A percentile compares a stretch with the other conserved stretches of the same genome.
These are phyloP conservation scores for Sarocladium kiliense DNA, from an alignment of 2,329 filamentous ascomycete genomes.

Conservation along the genomic window DNA sequence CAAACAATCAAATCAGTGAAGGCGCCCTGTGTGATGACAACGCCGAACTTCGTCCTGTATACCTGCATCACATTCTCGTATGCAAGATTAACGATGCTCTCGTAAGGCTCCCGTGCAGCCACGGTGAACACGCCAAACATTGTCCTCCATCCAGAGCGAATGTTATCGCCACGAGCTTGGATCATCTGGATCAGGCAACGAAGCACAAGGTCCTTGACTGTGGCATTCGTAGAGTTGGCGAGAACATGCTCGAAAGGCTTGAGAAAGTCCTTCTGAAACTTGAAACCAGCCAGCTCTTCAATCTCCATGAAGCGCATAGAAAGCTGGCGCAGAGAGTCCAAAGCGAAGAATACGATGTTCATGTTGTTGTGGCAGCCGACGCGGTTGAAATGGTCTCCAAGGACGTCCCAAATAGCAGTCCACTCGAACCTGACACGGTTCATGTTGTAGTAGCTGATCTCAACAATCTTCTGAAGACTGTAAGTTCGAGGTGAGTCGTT, in stretches of 20 bases:
- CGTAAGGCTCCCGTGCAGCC: slow-evolving; percentile 86
- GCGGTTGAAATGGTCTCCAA: slow-evolving; percentile 98
- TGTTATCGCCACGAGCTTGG: slow-evolving; percentile 91
- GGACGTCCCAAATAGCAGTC: slow-evolving; percentile 94
- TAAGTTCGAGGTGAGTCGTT: slow-evolving; percentile 95
- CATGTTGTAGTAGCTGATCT: slow-evolving; percentile 99
- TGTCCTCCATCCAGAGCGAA: slow-evolving; percentile 95
- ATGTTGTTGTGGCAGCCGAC: slow-evolving; percentile 97
- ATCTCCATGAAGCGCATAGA: slow-evolving; percentile 99
- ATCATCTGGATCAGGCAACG: slow-evolving; percentile 99
- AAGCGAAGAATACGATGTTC: slow-evolving; percentile 92
- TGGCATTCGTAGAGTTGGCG: slow-evolving; percentile 82
- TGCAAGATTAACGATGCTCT: slow-evolving; percentile 92
- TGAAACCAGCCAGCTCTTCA: slow-evolving; percentile 95
- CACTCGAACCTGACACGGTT: slow-evolving; percentile 96
- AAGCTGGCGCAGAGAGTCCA: slow-evolving; percentile 90
- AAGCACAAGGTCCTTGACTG: slow-evolving; percentile 96
- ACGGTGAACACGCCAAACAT: slow-evolving; percentile 99
- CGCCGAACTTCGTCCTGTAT: slow-evolving; percentile 90
- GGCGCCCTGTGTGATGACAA: slow-evolving; percentile 92
- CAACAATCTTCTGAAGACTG: slow-evolving; percentile 94
- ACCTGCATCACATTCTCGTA: slow-evolving; percentile 96
- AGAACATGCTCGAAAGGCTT: slow-evolving; percentile 98
- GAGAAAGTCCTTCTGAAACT: slow-evolving; percentile 98
- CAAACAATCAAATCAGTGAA: slow-evolving; percentile 97